Conservation (phyloP, 1,284 basidiomycete species). For the Violaceomyces palustris region DNA sequence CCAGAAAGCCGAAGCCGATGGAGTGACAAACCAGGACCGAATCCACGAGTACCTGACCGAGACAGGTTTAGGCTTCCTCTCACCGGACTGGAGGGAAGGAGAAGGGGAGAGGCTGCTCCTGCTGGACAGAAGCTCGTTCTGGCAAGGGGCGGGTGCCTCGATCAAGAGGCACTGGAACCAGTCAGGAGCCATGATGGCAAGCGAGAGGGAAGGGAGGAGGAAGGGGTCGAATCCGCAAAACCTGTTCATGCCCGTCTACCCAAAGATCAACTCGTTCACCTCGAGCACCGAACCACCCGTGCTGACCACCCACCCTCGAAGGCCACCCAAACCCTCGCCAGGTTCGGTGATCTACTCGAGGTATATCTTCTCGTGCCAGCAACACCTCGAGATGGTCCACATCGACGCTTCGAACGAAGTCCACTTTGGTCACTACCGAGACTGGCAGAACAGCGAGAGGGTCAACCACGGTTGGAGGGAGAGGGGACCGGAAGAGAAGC, state of each 20-base stretch:
- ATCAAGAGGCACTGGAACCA: slow-evolving; percentile 56
- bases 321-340: slow-evolving; percentile 59
- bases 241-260: slow-evolving; percentile 53
- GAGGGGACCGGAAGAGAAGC: slow-evolving; percentile 58
- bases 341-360: slow-evolving; percentile 59
- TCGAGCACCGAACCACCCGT: slow-evolving; percentile 55
- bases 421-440: slow-evolving; percentile 59
- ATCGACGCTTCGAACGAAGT: slow-evolving; percentile 55
- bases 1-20: neutral
- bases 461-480: slow-evolving; percentile 60
- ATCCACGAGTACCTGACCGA: slow-evolving; percentile 3
- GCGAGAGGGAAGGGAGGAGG: neutral
- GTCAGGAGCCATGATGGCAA: no score
- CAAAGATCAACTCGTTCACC: slow-evolving; percentile 57
- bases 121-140: slow-evolving; percentile 58
- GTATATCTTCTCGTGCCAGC: slow-evolving; percentile 56
- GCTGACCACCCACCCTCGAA: slow-evolving; percentile 59
- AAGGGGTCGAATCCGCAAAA: neutral
- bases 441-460: slow-evolving; percentile 60
- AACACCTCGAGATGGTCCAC: slow-evolving; percentile 57
- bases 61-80: slow-evolving; percentile 13
- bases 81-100: slow-evolving; percentile 8
- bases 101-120: no score
- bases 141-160: slow-evolving; percentile 60
- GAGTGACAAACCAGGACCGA: neutral